Percentiles rank a stretch among this genome's conserved stretches.
Conservation (phyloP, 257 asterid genomes). For the Solanum paucissectum region DNA sequence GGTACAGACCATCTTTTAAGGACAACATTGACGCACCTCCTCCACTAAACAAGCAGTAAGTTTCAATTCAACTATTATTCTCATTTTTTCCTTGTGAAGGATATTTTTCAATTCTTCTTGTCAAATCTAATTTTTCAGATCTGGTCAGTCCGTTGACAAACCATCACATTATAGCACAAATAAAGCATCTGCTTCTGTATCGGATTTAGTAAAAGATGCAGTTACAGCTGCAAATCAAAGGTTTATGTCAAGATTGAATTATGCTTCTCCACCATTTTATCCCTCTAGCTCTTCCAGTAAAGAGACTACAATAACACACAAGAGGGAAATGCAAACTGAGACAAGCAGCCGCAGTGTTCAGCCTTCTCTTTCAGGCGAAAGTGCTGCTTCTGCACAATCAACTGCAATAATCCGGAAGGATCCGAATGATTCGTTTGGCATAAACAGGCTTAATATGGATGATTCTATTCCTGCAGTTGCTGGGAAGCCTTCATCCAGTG, state of each 20-base stretch:
- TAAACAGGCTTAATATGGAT: conserved; percentile 44
- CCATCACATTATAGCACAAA: conserved; percentile 26
- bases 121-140: conserved; percentile 24
- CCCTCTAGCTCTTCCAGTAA: conserved; percentile 77
- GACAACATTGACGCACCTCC: conserved; percentile 29
- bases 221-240: conserved; percentile 41
- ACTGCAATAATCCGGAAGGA: conserved; percentile 32
- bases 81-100: not conserved
- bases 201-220: conserved; percentile 38
- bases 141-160: conserved; percentile 48
- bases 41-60: conserved; percentile 57
- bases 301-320: conserved; percentile 32
- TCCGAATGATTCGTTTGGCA: conserved; percentile 41
- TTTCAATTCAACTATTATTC: not conserved
- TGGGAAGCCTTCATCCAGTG: conserved; percentile 44
- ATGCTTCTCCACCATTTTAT: conserved; percentile 96
- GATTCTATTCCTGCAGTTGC: conserved; percentile 39
- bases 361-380: conserved; percentile 31
- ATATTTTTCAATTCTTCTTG: not conserved
- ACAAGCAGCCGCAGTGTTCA: conserved; percentile 31
- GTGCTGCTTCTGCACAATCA: conserved; percentile 27
- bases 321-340: conserved; percentile 45
- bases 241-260: conserved; percentile 65
- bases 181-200: conserved; percentile 29
- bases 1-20: conserved; percentile 63